phyloP scores from a whole-genome alignment of 352 stramenopile species.

The Phytophthora foliorum region DNA sequence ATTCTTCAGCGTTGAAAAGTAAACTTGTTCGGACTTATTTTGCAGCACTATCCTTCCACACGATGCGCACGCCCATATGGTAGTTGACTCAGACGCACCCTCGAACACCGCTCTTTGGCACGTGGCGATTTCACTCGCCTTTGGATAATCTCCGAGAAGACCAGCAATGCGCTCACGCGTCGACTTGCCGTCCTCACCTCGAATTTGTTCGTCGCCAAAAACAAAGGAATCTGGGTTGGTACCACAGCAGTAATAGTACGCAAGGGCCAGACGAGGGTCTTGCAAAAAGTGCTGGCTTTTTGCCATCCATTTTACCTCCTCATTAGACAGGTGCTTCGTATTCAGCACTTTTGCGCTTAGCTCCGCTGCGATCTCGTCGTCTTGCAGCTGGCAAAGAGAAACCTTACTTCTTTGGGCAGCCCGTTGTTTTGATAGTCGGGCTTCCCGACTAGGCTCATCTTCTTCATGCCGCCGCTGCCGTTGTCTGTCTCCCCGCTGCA shows the following conservation, averaged over 20 bases:
- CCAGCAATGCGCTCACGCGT: neutral
- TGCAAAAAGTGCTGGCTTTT: conserved; percentile 18
- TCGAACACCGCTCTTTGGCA: neutral
- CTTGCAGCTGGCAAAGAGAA: too few relatives aligned
- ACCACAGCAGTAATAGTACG: conserved; percentile 31
- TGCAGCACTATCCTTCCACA: conserved; percentile 11
- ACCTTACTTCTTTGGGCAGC: too few relatives aligned
- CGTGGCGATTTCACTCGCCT: conserved; percentile 2
- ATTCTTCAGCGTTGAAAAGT: conserved; percentile 2
- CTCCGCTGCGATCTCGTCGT: too few relatives aligned
- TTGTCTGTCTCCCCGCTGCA: too few relatives aligned
- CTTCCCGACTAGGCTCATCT: too few relatives aligned
- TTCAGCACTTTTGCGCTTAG: too few relatives aligned
- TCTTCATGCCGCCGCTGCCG: too few relatives aligned
- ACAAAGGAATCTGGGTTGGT: conserved; percentile 14
- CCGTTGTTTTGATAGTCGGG: too few relatives aligned
- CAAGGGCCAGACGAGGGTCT: conserved; percentile 19
- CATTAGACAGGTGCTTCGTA: neutral
- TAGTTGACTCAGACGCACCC: neutral
- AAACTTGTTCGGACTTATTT: conserved; percentile 2
- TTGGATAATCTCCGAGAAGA: conserved; percentile 8
- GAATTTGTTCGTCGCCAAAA: conserved; percentile 21
- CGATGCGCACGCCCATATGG: conserved; percentile 13
- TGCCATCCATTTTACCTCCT: conserved; percentile 13
- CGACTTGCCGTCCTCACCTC: neutral